A percentile compares a stretch with the other conserved stretches of the same genome.
Evolutionary conservation across 2,329 filamentous ascomycete genomes (phyloP).

Genomic region (Diatrype stigma): DNA sequence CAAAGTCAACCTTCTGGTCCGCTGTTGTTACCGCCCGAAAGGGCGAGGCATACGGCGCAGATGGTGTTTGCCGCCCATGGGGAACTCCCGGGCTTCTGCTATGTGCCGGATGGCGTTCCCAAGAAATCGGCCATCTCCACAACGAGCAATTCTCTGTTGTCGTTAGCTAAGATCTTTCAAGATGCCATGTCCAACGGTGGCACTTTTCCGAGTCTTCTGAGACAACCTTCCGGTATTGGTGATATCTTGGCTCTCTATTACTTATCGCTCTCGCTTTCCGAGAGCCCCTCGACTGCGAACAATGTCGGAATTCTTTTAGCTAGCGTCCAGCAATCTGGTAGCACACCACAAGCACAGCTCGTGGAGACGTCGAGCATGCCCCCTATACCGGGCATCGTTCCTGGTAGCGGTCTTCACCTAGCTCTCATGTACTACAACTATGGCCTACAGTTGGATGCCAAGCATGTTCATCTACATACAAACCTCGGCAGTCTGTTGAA

Average conservation of each 20-base stretch:
- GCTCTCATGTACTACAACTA: constrained; percentile 95
- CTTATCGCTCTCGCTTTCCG: constrained; percentile 86
- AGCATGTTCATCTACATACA: constrained; percentile 93
- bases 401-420: constrained; percentile 82
- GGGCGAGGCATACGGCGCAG: constrained; percentile 75
- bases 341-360: constrained; percentile 28
- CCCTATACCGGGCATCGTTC: constrained; percentile 70
- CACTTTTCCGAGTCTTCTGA: constrained; percentile 48
- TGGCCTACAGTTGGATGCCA: constrained; percentile 77
- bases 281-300: constrained; percentile 95
- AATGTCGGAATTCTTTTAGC: constrained; percentile 97
- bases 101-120: constrained; percentile 66
- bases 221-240: constrained; percentile 70
- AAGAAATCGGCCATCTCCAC: constrained; percentile 82
- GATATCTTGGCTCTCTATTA: constrained; percentile 96
- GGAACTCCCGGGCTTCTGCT: constrained; percentile 73
- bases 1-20: constrained; percentile 47
- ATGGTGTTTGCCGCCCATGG: constrained; percentile 75
- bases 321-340: constrained; percentile 71
- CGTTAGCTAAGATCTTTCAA: constrained; percentile 95
- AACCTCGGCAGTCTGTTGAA: constrained; percentile 94
- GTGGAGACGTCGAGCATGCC: constrained; percentile 31
- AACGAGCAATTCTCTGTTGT: constrained; percentile 91
- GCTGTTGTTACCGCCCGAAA: constrained; percentile 76
- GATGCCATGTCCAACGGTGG: constrained; percentile 82